A percentile compares a stretch with the other conserved stretches of the same genome.
phyloP scores from a whole-genome alignment of 208 protist species.

The Acanthamoeba royreba region DNA sequence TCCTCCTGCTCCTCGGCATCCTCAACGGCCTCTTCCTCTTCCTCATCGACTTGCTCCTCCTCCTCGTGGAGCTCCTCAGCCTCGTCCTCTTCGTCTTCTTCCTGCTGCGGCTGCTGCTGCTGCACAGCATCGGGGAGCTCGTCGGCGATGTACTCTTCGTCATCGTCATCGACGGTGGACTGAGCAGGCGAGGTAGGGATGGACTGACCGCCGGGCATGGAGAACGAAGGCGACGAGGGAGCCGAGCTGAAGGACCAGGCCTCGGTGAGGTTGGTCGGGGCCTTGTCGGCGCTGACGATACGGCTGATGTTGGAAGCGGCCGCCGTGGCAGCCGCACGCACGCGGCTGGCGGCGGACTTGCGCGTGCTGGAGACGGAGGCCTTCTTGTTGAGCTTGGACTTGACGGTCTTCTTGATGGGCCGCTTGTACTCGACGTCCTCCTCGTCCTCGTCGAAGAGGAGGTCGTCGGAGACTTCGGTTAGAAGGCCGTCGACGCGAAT shows the following conservation, averaged over 20 bases:
- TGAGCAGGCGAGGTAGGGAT: too few relatives aligned
- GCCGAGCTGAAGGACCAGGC: slow-evolving; percentile 34
- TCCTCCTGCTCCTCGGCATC: neutral
- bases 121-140: neutral
- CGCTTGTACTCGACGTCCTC: neutral
- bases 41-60: neutral
- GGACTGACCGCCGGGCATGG: neutral
- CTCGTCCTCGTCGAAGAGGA: neutral
- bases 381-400: neutral
- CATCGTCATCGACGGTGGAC: neutral
- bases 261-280: neutral
- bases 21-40: neutral
- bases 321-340: neutral
- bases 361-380: neutral
- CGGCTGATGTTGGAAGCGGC: slow-evolving; percentile 12
- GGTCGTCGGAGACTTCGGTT: neutral
- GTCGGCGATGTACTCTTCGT: neutral
- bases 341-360: neutral
- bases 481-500: neutral
- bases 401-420: neutral
- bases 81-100: neutral
- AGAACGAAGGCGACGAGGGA: neutral
- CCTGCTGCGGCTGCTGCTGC: too few relatives aligned
- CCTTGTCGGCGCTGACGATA: slow-evolving; percentile 4
- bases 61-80: neutral